Base-by-base conservation (phyloP, 1,284 basidiomycete genomes). In the Austroboletus olivaceoglutinosus region DNA sequence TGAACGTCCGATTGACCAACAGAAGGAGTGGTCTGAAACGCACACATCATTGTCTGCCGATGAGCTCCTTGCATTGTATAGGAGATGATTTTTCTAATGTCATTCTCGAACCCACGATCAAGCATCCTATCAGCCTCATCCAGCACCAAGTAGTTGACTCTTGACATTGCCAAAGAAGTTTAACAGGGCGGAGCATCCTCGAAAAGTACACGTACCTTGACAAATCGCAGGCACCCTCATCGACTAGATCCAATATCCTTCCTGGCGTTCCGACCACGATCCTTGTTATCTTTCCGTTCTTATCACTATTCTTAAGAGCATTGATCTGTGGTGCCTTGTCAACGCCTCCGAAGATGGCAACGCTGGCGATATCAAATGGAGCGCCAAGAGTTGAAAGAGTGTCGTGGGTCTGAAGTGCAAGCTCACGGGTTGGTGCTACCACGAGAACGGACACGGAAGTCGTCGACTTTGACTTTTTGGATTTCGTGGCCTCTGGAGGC, bases 81-180 rank as follows among this genome's bases (percentile, higher is more conserved):
- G 9, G 83, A 86, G 55, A 99, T 95, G 63, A 99, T 99, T 51
- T 81, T 82, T 44, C 93, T 80, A 58, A 99, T 98, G 69, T 99
- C 97, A 62, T 98, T 97, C 74, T 99, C 97, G 70, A 99, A 99
- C 0, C 97, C 97, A 64, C 91, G 94, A 70, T 99, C 97, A 43
- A 99, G 77, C 96, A 99, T 98, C 42, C 96, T 82, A 73, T 99
- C 96, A 2, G 96, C 96, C 73, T 99, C 96, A 65, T 99, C 97
- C 37, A 99, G 75, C 0, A 98, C 96, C 16, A 98, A 77, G 75
- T 95, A 98, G 45, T 85, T 79, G 23, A 98, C 93, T 37, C 89
- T 87, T 15, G 56, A 31, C 33, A 15, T 40, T 7, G n/a, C 4
- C 27, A 31, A 22, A n/a, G 19, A 13, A 7, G 27, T 59, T 12